Evolutionary conservation across 1,284 basidiomycete species (phyloP).

Genomic region (Trametes sp.): DNA sequence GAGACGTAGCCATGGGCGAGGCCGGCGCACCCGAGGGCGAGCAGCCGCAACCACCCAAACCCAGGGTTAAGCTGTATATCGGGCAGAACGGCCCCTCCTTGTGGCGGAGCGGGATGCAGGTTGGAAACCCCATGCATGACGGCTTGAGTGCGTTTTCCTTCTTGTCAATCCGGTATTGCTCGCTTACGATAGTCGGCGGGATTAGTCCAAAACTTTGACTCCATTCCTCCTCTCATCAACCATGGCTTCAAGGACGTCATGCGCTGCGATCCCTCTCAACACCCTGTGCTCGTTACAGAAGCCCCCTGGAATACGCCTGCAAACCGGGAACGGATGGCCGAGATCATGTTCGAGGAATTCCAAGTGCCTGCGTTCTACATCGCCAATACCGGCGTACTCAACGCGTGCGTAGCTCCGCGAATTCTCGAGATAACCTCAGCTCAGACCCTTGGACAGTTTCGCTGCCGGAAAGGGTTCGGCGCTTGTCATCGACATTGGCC

Average conservation of each 20-base stretch:
- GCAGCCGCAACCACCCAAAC: slow-evolving; percentile 29
- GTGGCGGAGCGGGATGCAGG: slow-evolving; percentile 90
- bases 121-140: slow-evolving; percentile 86
- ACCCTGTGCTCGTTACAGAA: slow-evolving; percentile 94
- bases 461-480: slow-evolving; percentile 97
- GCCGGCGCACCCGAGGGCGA: slow-evolving; percentile 44
- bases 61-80: slow-evolving; percentile 76
- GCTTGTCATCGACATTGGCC: slow-evolving; percentile 93
- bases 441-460: slow-evolving; percentile 62
- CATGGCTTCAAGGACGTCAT: slow-evolving; percentile 82
- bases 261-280: slow-evolving; percentile 79
- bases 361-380: slow-evolving; percentile 96
- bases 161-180: background rate
- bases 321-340: slow-evolving; percentile 92
- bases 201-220: slow-evolving; percentile 82
- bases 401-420: slow-evolving; percentile 70
- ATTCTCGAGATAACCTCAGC: background rate
- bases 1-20: slow-evolving; percentile 67
- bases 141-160: slow-evolving; percentile 75
- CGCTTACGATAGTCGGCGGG: background rate
- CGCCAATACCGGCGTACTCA: slow-evolving; percentile 95
- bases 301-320: slow-evolving; percentile 94
- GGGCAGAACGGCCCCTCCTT: slow-evolving; percentile 94
- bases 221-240: slow-evolving; percentile 76
- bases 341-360: slow-evolving; percentile 98